Evolutionary conservation across 2,329 filamentous ascomycete species (phyloP).

Genomic region (Graphilbum sp.): DNA sequence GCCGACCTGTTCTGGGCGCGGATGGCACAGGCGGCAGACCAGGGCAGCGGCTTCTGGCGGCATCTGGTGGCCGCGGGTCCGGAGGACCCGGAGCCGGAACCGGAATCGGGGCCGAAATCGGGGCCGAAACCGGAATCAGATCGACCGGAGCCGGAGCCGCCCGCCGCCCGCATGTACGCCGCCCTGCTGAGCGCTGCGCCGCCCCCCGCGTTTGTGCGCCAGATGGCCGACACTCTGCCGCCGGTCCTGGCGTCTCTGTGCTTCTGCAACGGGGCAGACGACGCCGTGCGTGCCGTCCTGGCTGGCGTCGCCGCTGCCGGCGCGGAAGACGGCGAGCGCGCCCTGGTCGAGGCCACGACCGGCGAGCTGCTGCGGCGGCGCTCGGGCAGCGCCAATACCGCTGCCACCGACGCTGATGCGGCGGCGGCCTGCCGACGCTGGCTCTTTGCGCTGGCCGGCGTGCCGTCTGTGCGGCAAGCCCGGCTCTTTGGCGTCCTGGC

Average conservation of each 20-base stretch:
- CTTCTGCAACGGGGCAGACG: too few relatives aligned
- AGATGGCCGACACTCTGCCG: slow-evolving; percentile 2
- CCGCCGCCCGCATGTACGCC: background rate
- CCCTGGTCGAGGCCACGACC: background rate
- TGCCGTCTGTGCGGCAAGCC: slow-evolving; percentile 9
- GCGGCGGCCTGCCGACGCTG: background rate
- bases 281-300: background rate
- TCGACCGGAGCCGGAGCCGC: background rate
- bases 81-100: background rate
- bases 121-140: too few relatives aligned
- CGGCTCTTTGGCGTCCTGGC: slow-evolving; percentile 6
- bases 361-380: too few relatives aligned
- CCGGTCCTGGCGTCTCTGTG: slow-evolving; percentile 1
- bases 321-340: background rate
- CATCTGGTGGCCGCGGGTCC: slow-evolving; percentile 1
- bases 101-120: too few relatives aligned
- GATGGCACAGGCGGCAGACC: slow-evolving; percentile 1
- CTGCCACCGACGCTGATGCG: too few relatives aligned
- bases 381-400: too few relatives aligned
- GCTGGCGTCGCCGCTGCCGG: background rate
- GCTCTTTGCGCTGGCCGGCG: slow-evolving; percentile 8
- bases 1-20: slow-evolving; percentile 3
- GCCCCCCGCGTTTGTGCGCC: background rate
- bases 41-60: slow-evolving; percentile 6
- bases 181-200: background rate